Percentiles rank a stretch among this genome's conserved stretches.
Evolutionary conservation across 2,329 filamentous ascomycete genomes (phyloP).

Genomic region (Epichloe sylvatica): DNA sequence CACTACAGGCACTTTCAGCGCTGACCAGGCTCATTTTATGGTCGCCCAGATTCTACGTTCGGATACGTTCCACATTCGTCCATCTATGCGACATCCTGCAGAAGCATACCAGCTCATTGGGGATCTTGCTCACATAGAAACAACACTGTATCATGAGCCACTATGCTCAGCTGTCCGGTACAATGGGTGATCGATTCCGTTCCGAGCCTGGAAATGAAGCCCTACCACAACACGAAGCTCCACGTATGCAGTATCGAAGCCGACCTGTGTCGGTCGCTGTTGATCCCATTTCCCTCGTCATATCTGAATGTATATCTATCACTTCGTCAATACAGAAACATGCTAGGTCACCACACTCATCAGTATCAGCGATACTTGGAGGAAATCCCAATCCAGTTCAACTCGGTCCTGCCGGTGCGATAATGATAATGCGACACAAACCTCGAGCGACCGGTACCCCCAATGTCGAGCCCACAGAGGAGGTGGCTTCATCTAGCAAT

Average conservation of each 20-base stretch:
- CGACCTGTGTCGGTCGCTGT: slow-evolving; percentile 65
- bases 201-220: background rate
- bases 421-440: slow-evolving; percentile 28
- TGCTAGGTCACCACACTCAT: slow-evolving; percentile 89
- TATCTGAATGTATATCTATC: slow-evolving; percentile 97
- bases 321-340: slow-evolving; percentile 97
- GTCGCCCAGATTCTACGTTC: background rate
- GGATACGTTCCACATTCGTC: background rate
- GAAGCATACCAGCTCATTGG: background rate
- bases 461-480: slow-evolving; percentile 30
- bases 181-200: background rate
- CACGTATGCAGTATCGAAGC: slow-evolving; percentile 44
- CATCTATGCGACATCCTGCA: background rate
- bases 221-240: slow-evolving; percentile 15
- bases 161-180: background rate
- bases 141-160: slow-evolving; percentile 2
- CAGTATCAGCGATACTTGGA: slow-evolving; percentile 87
- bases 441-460: slow-evolving; percentile 19
- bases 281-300: slow-evolving; percentile 82
- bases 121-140: background rate
- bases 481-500: slow-evolving; percentile 47
- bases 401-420: slow-evolving; percentile 33
- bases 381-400: slow-evolving; percentile 50
- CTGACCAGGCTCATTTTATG: background rate
- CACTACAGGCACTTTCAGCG: background rate